A percentile compares a stretch with the other conserved stretches of the same genome.
Evolutionary conservation across 176 grass and related monocot species (phyloP).

Genomic region (Leersia perrieri): DNA sequence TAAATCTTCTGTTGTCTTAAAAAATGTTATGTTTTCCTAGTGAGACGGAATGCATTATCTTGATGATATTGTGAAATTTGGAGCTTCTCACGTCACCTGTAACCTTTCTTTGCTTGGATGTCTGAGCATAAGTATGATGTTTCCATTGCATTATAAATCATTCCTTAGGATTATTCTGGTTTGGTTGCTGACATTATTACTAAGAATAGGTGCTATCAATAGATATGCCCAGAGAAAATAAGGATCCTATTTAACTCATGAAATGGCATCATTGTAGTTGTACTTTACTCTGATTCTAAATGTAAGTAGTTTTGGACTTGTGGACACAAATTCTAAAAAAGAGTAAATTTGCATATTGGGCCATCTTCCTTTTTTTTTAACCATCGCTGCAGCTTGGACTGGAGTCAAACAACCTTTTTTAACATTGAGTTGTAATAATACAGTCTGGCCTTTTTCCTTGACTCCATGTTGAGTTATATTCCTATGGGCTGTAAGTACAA

Average conservation of each 20-base stretch:
- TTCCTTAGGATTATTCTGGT: background rate
- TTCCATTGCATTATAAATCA: background rate
- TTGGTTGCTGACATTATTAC: background rate
- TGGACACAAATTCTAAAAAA: no score
- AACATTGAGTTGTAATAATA: no score
- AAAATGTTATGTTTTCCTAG: background rate
- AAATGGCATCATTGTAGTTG: background rate
- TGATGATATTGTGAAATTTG: background rate
- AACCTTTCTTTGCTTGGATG: background rate
- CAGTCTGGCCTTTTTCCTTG: no score
- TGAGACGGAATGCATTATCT: background rate
- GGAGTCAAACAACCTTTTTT: no score
- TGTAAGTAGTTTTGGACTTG: no score
- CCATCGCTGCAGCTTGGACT: no score
- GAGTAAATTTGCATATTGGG: no score
- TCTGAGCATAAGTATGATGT: background rate
- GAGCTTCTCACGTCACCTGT: background rate
- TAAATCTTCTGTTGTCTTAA: background rate
- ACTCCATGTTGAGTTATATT: background rate
- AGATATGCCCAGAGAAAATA: background rate
- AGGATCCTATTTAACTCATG: background rate
- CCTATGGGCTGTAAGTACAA: background rate
- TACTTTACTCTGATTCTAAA: background rate
- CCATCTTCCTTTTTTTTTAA: no score
- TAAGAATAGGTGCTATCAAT: background rate